Evolutionary conservation across 352 stramenopile species (phyloP), one percentile per base, ranked within the genome.

Genomic region (Phytopythium cucurbitacearum): DNA sequence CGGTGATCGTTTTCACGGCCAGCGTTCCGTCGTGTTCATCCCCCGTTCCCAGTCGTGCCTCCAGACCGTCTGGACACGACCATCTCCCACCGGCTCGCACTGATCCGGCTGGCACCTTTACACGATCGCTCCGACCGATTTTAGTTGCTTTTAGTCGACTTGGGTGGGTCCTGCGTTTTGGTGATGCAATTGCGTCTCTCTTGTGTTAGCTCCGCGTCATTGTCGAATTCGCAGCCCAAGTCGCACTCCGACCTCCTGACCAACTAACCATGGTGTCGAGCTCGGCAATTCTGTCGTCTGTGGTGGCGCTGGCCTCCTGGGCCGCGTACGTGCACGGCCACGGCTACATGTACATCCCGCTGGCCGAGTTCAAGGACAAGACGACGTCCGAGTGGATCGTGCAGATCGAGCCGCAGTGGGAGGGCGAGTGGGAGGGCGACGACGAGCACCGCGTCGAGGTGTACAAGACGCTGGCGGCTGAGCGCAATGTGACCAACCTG

Each of bases 301-400:
- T 47, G 36, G 5, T 21, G 8, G 42, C 40, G 5, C 32, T 64
- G 9, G 56, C 38, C 6, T 41, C 62, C 15, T 42, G 39, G 33
- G 40, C 59, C 48, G 21, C 46, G 42, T 37, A 53, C 44, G 57
- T 62, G 9, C 54, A 67, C 16, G 56, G 52, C 4, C 60, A 72
- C 43, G 64, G 60, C n/a, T 69, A 72, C 57, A 69, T 72, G 60
- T 60, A 72, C 42, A 66, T 69, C 37, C 64, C 64, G 21, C 15
- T 64, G 48, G 44, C 64, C 28, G 64, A 72, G 47, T 72, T 72
- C 40, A 50, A 32, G 3, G 57, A 56, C 43, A 51, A 47, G 4
- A 60, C 36, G 11, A 72, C 51, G n/a, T 72, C 64, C 5, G 51
- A 61, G 28, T 73, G 57, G 57, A 49, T 73, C 40, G 61, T 70